phyloP scores from a whole-genome alignment of 257 asterid genomes.

The Prunella vulgaris region DNA sequence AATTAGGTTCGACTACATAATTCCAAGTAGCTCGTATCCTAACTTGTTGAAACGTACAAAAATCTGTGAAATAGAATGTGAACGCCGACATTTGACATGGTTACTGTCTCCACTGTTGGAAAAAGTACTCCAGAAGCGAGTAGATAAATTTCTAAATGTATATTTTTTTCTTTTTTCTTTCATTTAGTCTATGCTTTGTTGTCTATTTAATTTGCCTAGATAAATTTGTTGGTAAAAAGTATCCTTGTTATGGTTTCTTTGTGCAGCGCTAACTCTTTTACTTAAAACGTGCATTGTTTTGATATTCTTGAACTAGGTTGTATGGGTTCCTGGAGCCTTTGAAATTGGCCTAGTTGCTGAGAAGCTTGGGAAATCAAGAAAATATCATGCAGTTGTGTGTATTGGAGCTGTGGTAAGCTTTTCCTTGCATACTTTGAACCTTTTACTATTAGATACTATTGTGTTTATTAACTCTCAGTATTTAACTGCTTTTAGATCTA shows the following conservation, averaged over 20 bases:
- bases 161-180: not conserved
- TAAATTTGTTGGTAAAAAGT: not conserved
- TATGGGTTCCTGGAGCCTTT: slow-evolving; percentile 96
- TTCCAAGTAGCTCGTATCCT: not conserved
- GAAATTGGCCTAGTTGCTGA: slow-evolving; percentile 80
- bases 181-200: not conserved
- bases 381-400: slow-evolving; percentile 78
- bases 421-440: not conserved
- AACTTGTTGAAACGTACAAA: not conserved
- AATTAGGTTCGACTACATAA: not conserved
- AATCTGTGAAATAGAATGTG: not conserved
- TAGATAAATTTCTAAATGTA: not conserved
- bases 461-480: not conserved
- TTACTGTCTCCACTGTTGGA: not conserved
- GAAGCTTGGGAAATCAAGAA: slow-evolving; percentile 74
- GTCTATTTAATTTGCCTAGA: not conserved
- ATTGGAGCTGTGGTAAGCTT: slow-evolving; percentile 92
- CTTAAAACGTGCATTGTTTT: not conserved
- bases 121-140: not conserved
- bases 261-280: not conserved
- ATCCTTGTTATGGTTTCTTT: not conserved
- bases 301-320: slow-evolving; percentile 47
- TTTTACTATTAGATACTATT: not conserved
- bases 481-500: not conserved
- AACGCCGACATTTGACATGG: not conserved